These are phyloP conservation scores for Bryoerythrophyllum caledonicum DNA, from an alignment of 225 moss, liverwort and hornwort species.

Conservation along the genomic window DNA sequence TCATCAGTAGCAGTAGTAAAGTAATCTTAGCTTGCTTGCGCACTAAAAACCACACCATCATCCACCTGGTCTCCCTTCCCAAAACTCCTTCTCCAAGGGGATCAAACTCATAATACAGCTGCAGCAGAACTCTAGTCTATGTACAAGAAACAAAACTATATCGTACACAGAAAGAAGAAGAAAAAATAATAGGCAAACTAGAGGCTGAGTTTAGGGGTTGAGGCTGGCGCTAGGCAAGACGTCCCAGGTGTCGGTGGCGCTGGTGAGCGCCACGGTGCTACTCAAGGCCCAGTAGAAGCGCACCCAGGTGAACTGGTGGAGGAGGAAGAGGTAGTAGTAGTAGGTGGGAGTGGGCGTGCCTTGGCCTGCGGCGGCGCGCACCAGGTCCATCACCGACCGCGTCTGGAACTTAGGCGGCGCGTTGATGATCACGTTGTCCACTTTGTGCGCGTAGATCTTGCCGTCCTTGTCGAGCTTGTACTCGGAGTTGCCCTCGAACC, in stretches of 20 bases:
- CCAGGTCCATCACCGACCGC: constrained; percentile 71
- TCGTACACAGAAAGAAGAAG: constrained; percentile 45
- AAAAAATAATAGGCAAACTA: constrained; percentile 5
- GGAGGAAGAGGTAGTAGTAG: constrained; percentile 48
- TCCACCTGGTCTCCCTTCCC: constrained; percentile 28
- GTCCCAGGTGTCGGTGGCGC: constrained; percentile 44
- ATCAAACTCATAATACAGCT: constrained; percentile 44
- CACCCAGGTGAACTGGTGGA: constrained; percentile 93
- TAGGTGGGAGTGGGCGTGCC: constrained; percentile 94
- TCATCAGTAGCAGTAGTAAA: constrained; percentile 9
- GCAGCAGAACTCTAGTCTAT: constrained; percentile 28
- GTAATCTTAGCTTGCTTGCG: constrained; percentile 45
- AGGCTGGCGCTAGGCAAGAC: constrained; percentile 56
- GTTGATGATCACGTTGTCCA: constrained; percentile 92
- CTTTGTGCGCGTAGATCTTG: constrained; percentile 92
- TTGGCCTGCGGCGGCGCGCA: constrained; percentile 67
- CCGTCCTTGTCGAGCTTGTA: constrained; percentile 95
- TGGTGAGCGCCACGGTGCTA: constrained; percentile 71
- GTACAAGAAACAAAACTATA: constrained; percentile 54
- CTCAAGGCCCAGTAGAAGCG: constrained; percentile 91
- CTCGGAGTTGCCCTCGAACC: constrained; percentile 93
- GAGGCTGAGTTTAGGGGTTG: constrained; percentile 39
- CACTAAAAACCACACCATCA: constrained; percentile 28
- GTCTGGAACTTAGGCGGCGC: constrained; percentile 74
- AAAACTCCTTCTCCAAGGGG: constrained; percentile 18